Evolutionary conservation across 306 rosid genomes (phyloP).

Genomic region (Cucurbita maxima): DNA sequence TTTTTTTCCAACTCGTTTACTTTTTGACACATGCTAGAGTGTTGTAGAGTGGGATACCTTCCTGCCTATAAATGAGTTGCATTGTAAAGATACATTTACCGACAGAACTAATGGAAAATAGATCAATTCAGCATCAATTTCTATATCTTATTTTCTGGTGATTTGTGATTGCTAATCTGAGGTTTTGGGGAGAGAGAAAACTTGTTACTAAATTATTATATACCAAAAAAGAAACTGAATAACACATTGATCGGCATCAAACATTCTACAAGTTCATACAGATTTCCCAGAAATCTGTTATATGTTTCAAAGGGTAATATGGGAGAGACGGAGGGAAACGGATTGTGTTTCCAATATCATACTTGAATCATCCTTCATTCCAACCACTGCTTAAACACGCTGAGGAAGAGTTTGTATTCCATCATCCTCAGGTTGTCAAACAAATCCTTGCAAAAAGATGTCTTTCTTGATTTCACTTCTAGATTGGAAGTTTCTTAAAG

Average conservation of each 20-base stretch:
- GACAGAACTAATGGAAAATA: background rate
- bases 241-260: too few relatives aligned
- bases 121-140: background rate
- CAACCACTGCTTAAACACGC: background rate
- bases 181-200: background rate
- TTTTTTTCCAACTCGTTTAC: background rate
- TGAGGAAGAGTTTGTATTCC: background rate
- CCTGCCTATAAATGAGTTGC: background rate
- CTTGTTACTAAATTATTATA: background rate
- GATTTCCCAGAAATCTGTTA: background rate
- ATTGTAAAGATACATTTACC: background rate
- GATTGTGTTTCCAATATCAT: background rate
- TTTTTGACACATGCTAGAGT: background rate
- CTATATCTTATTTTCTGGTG: background rate
- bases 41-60: background rate
- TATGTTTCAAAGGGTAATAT: background rate
- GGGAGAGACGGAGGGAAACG: background rate
- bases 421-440: background rate
- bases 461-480: conserved; percentile 11
- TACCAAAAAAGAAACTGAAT: too few relatives aligned
- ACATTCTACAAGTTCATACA: background rate
- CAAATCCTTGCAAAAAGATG: background rate
- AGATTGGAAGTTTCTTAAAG: background rate
- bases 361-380: background rate
- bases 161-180: background rate